Conservation (phyloP, 2,329 filamentous ascomycete species). For the Rachicladosporium sp. region DNA sequence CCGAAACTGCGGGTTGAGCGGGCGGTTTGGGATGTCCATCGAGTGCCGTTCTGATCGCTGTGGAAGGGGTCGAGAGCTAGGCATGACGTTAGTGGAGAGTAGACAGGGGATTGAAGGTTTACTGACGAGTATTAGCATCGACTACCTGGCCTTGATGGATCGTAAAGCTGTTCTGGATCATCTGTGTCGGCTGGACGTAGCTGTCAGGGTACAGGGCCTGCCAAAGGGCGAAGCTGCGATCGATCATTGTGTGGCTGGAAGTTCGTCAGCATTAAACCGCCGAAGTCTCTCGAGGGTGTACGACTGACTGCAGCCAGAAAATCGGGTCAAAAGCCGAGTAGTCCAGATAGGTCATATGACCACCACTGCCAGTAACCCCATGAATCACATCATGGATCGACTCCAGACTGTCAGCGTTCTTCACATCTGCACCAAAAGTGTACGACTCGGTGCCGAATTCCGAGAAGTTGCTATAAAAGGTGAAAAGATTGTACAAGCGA, state of each 20-base stretch:
- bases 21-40: conserved; percentile 55
- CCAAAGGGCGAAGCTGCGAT: conserved; percentile 66
- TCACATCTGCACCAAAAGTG: conserved; percentile 30
- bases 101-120: background rate
- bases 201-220: conserved; percentile 57
- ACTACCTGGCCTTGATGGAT: conserved; percentile 39
- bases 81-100: background rate
- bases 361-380: conserved; percentile 43
- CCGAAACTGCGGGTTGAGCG: conserved; percentile 51
- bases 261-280: too few species aligned
- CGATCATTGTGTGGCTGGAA: conserved; percentile 50
- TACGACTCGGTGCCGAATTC: conserved; percentile 58
- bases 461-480: conserved; percentile 55
- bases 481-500: conserved; percentile 56
- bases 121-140: conserved; percentile 18
- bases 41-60: conserved; percentile 42
- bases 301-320: conserved; percentile 64
- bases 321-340: conserved; percentile 69
- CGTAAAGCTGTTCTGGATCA: conserved; percentile 48
- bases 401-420: conserved; percentile 46
- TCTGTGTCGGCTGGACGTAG: conserved; percentile 48
- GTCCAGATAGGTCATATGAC: conserved; percentile 58
- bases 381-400: conserved; percentile 37
- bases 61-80: conserved; percentile 55
- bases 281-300: too few species aligned